Conservation (phyloP, 768 basidiomycete species). For the Mycena pura region DNA sequence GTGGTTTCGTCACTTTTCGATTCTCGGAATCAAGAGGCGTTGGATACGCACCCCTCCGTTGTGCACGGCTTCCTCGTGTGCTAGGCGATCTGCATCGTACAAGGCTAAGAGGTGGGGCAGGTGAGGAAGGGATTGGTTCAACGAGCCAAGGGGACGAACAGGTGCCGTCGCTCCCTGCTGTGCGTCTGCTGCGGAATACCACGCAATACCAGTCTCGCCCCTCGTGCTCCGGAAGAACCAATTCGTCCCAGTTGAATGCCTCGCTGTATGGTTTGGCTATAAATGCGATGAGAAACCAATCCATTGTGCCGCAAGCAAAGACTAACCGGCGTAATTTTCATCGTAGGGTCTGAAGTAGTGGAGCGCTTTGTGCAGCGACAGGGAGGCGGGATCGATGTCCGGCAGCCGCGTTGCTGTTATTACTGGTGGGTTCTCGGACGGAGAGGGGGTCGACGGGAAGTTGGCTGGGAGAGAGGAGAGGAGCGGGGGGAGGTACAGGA, state of each 20-base stretch:
- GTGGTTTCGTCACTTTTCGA: conserved; percentile 8
- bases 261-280: conserved; percentile 59
- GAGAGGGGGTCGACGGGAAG: conserved; percentile 33
- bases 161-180: conserved; percentile 69
- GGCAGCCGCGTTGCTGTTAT: conserved; percentile 75
- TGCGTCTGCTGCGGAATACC: conserved; percentile 82
- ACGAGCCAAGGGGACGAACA: conserved; percentile 48
- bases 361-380: conserved; percentile 86
- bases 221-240: conserved; percentile 69
- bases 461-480: conserved; percentile 82
- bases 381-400: too few relatives aligned
- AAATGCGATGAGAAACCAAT: background rate
- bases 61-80: conserved; percentile 88
- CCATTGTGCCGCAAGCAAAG: background rate
- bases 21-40: background rate
- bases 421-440: conserved; percentile 49
- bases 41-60: conserved; percentile 78
- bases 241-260: conserved; percentile 89
- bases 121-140: conserved; percentile 5
- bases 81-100: conserved; percentile 85
- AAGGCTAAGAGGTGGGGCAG: conserved; percentile 53
- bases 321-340: conserved; percentile 60
- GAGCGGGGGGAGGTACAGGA: conserved; percentile 91
- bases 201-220: conserved; percentile 93
- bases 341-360: conserved; percentile 74